Evolutionary conservation across 2,329 filamentous ascomycete species (phyloP).

Genomic region (Samsoniella hepiali): DNA sequence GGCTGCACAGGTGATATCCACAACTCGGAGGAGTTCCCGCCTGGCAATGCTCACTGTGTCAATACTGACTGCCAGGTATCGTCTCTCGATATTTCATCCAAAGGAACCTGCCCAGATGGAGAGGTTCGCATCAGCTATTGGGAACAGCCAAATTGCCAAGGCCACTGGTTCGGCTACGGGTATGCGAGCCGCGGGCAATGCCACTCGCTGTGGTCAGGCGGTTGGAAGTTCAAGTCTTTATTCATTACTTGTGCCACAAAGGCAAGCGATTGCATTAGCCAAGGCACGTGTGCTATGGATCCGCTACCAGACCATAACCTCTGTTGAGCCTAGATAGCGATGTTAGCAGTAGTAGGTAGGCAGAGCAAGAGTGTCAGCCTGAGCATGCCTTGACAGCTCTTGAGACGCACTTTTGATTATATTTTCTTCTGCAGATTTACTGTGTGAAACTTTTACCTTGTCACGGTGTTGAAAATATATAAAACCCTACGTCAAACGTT

Average conservation of each 20-base stretch:
- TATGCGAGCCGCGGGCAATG: slow-evolving; percentile 3
- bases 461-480: too few relatives aligned
- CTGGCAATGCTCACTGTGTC: slow-evolving; percentile 7
- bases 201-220: background rate
- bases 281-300: background rate
- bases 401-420: too few relatives aligned
- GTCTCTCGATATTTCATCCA: background rate
- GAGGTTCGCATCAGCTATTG: slow-evolving; percentile 12
- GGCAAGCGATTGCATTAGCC: background rate
- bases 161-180: slow-evolving; percentile 12
- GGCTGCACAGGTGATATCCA: slow-evolving; percentile 15
- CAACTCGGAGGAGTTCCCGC: slow-evolving; percentile 5
- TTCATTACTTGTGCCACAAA: background rate
- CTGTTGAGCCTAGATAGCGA: too few relatives aligned
- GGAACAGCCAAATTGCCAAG: background rate
- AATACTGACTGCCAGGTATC: slow-evolving; percentile 15
- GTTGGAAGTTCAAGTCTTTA: slow-evolving; percentile 6
- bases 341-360: too few relatives aligned
- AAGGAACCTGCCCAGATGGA: background rate
- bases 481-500: too few relatives aligned
- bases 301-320: background rate
- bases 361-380: too few relatives aligned
- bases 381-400: too few relatives aligned
- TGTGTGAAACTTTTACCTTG: too few relatives aligned
- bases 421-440: too few relatives aligned